Evolutionary conservation across 2,329 filamentous ascomycete species (phyloP), one percentile per base, ranked within the genome.

Genomic region (Apiospora rasikravindrae): DNA sequence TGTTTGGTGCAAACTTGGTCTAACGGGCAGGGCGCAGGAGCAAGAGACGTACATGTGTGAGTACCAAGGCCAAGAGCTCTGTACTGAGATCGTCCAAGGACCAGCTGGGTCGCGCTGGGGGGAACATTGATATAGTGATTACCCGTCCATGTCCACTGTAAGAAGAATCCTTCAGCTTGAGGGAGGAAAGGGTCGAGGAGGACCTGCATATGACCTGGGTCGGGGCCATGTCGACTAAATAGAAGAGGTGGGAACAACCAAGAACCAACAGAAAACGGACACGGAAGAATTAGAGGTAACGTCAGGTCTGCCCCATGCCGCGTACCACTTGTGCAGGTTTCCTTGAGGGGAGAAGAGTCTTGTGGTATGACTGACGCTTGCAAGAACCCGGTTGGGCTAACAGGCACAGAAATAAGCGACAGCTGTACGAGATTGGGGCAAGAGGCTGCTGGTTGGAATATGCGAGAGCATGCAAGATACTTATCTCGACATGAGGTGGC

Each of bases 21-120:
- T 37, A 33, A 0, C 26, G 5, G 37, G 16, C 24, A 22, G 33
- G 33, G 5, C 26, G 19, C 24, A 22, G 22, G 26, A 16, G 72
- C 19, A 45, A 42, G 49, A 51, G 29, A 64, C 75, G 47, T 78
- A 86, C 85, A 77, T 85, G 80, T 75, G 83, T 76, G 37, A 85
- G 80, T 45, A 86, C 81, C 49, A 86, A 77, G 70, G 78, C 75
- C n/a, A 86, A 69, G 22, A 86, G 76, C 77, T 87, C 85, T 5
- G 83, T 80, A 75, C 83, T 85, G 24, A 87, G 80, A 70, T 80
- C 76, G 69, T 81, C 74, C 26, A 83, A 74, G 13, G 78, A 81
- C 75, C 77, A 78, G 69, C 57, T 75, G 42, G 71, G 74, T 57
- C 67, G 64, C 68, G 47, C 37, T 24, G 42, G 68, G 68, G 16